Base-by-base conservation (phyloP, 2,329 filamentous ascomycete genomes). In the Colletotrichum sidae region DNA sequence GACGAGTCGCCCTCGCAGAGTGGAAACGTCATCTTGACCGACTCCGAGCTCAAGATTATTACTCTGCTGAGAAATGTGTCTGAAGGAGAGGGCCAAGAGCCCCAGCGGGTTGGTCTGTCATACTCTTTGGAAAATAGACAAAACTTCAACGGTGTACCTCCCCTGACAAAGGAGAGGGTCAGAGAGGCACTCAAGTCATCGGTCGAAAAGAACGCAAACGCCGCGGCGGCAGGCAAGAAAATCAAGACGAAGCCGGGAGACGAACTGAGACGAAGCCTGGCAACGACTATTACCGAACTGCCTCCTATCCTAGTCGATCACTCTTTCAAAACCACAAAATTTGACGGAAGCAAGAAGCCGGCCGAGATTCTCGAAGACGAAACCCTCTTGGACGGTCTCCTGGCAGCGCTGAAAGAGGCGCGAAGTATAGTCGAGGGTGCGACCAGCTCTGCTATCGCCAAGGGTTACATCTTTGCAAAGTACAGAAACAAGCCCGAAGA, bases 11-110 rank as follows among this genome's bases (percentile, higher is more conserved):
- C 9, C 17, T 15, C 25, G 42, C 59, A 82, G 77, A 92, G 92
- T 56, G 96, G 96, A 50, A 99, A 99, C 75, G 90, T 99, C 67
- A 93, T 99, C 67, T 84, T 99, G 57, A 97, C 96, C 3, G 94
- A 98, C 74, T 86, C 85, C 55, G 90, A 96, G 33, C 82, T 94
- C 56, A 96, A 91, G 68, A 94, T 98, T 60, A 77, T 98, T 41
- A 89, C 92, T 0, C 80, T 99, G 17, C 82, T 96, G 70, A 88
- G 96, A 60, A 90, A 91, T 68, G 95, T 98, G 1, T 82, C 88
- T 5, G 92, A 94, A 71, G 92, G 91, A 2, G 90, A 92, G 55
- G 91, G 92, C n/a, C 91, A 97, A 73, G 94, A 97, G 73, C 89
- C 92, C 46, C 88, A 96, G 57, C 85, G 91, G 46, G 83, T 93